Evolutionary conservation across 116 monocot genomes (phyloP).

Genomic region (Papilionanthe hybrid): DNA sequence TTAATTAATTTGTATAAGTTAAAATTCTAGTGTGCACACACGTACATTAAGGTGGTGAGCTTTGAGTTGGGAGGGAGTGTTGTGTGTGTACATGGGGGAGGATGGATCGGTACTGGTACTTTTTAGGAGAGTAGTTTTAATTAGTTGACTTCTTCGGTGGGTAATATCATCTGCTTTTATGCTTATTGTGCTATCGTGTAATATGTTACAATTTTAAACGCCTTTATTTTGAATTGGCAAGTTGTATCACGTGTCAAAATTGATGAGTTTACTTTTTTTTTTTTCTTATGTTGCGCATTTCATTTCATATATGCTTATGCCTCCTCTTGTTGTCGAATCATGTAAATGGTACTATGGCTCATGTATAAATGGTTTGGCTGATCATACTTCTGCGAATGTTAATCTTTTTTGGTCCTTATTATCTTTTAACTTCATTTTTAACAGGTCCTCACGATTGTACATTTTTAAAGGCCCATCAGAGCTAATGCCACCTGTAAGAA

Average conservation of each 20-base stretch:
- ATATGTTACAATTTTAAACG: slow-evolving; percentile 2
- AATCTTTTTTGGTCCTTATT: background rate
- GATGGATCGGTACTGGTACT: background rate
- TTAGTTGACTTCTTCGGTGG: background rate
- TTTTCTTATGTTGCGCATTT: background rate
- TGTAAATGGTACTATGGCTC: background rate
- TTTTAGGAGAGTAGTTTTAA: background rate
- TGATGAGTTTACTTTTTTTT: background rate
- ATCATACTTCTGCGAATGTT: background rate
- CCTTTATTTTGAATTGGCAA: background rate
- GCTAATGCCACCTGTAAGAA: slow-evolving; percentile 80
- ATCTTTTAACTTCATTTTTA: background rate
- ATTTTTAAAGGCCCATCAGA: slow-evolving; percentile 92
- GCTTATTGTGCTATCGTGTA: background rate
- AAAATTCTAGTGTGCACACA: too few species aligned
- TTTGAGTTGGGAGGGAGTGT: too few species aligned
- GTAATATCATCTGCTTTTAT: background rate
- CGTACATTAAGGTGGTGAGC: too few species aligned
- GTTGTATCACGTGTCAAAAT: background rate
- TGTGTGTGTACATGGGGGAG: background rate
- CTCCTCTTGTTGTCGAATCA: background rate
- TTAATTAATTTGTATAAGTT: too few species aligned
- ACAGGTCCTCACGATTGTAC: slow-evolving; percentile 86
- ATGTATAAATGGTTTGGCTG: background rate
- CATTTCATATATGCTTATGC: background rate